Base-by-base conservation (phyloP, 2,329 filamentous ascomycete species). In the Parastagonospora nodorum region DNA sequence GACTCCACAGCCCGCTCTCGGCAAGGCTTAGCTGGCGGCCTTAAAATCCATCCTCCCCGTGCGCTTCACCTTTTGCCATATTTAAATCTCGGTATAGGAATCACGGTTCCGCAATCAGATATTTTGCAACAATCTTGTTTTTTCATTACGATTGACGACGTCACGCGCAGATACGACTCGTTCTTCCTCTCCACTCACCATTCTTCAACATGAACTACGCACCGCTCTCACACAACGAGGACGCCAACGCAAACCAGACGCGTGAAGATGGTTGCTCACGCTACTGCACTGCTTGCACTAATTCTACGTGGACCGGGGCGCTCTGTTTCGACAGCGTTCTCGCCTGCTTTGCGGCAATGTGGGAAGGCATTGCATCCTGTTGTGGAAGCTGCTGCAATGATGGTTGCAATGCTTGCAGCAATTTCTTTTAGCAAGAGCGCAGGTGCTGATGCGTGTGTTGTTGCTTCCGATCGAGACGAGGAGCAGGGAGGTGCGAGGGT, bases 131-230 rank as follows among this genome's bases (percentile, higher is more conserved):
- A 8, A 8, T 32, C 4, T 32, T 32, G 30, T n/a, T 32, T 32
- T 32, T 3, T 8, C 4, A 10, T 41, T 6, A 41, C 24, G 5
- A 7, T 5, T 15, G 15, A 12, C 33, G n/a, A n/a, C 15, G 4
- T 12, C 33, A 5, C n/a, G 12, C 33, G 10, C 15, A 16, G 19
- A n/a, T n/a, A n/a, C 41, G 15, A 9, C 36, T 16, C 31, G 7
- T 4, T 36, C 19, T 29, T 37, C 35, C 32, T 15, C 44, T 14
- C 12, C 32, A 41, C 48, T 27, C 19, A 30, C 14, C 33, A 31
- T 9, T 28, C 48, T 8, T 5, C 29, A 39, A 39, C 16, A 57
- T 64, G 61, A 53, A 62, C 5, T 64, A 64, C 51, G 48, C 51
- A n/a, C 55, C 55, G 1, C 31, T 53, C 6, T 12, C 36, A 0